Base-by-base conservation (phyloP, 2,329 filamentous ascomycete genomes). In the Pseudogymnoascus sp. region DNA sequence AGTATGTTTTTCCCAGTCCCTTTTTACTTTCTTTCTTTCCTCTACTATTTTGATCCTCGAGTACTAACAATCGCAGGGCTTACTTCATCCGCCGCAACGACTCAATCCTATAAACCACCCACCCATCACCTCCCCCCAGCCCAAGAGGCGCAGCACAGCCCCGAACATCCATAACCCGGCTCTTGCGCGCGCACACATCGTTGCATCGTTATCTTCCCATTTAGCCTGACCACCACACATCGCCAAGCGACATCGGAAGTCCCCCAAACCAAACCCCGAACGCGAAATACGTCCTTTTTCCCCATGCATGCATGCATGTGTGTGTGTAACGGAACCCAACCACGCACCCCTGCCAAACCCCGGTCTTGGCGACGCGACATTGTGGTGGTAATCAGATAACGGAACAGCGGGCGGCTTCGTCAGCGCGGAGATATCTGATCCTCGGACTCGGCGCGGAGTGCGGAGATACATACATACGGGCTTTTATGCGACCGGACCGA, bases 71-170 rank as follows among this genome's bases (percentile, higher is more conserved):
- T 5, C 53, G 18, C 38, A 86, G 83, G 76, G 81, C 84, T 31
- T 86, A 86, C 73, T 86, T 86, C 65, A 85, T 86, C 68, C 79
- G 78, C 67, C 78, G 79, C 66, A 85, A 84, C 66, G 76, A 81
- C 62, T 53, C 66, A 18, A 63, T 66, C 53, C 65, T 70, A 62
- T 74, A 66, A 70, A 62, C 16, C 11, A 61, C 44, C 23, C 44
- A 50, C 23, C 23, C 23, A n/a, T 10, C 23, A 23, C 12, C 4
- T 5, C 44, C 3, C 6, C 12, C 44, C 18, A 16, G 12, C 12
- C 21, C 12, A 7, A 14, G 23, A 50, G 44, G 44, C 44, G 44
- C 44, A 50, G 44, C 44, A 50, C 28, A 7, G 28, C 28, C 28
- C 28, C 28, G 10, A 31, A 1, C 28, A 31, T 31, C 28, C 8